These are phyloP conservation scores for Tricholoma sp. DNA, from an alignment of 768 basidiomycete genomes.

Conservation along the genomic window DNA sequence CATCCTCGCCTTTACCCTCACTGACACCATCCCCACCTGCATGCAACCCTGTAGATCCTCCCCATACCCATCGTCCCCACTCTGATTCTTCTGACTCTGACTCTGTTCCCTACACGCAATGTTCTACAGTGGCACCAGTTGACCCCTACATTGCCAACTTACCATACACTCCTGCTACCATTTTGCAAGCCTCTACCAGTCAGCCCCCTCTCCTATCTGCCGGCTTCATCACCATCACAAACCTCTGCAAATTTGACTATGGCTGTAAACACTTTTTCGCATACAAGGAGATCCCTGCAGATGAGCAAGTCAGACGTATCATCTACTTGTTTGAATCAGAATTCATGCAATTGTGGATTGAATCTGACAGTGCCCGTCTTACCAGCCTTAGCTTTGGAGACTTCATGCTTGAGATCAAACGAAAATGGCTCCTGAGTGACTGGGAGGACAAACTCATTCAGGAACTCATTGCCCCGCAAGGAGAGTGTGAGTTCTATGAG, in stretches of 20 bases:
- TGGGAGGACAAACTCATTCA: slow-evolving; percentile 1
- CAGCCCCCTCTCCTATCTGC: not conserved
- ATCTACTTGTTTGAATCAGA: not conserved
- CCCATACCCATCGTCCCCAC: not conserved
- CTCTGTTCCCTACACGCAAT: not conserved
- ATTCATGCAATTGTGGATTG: not conserved
- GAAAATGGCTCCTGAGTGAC: not conserved
- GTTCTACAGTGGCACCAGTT: not conserved
- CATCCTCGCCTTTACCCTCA: not conserved
- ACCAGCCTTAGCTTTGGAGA: not conserved
- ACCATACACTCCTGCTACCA: not conserved
- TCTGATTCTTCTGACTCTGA: not conserved
- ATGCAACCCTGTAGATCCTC: not conserved
- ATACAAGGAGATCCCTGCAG: not conserved
- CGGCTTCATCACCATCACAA: not conserved
- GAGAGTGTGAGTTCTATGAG: not conserved
- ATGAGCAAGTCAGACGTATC: not conserved
- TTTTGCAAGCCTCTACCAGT: not conserved
- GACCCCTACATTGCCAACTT: not conserved
- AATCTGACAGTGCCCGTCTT: not conserved
- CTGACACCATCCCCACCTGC: not conserved
- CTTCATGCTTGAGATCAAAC: not conserved
- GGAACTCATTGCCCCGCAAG: not conserved
- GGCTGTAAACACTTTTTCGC: not conserved
- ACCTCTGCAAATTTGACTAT: not conserved